phyloP scores from a whole-genome alignment of 2,329 filamentous ascomycete genomes.

The Diplocarpon mali region DNA sequence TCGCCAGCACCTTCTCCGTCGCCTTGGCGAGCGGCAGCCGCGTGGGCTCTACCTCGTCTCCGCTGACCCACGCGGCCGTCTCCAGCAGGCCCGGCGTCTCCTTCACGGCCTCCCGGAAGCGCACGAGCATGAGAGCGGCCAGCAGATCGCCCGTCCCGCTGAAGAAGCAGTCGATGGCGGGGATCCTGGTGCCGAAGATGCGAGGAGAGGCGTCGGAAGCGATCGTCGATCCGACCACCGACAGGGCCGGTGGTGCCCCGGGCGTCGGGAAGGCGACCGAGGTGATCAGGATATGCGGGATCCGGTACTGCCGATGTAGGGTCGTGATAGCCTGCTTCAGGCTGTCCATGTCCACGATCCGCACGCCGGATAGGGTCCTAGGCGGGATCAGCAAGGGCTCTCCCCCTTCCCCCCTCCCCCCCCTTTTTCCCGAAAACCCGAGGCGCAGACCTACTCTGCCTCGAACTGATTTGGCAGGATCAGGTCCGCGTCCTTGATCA shows the following conservation, averaged over 20 bases:
- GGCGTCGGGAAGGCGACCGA: constrained; percentile 59
- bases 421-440: not conserved
- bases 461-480: constrained; percentile 97
- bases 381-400: constrained; percentile 7
- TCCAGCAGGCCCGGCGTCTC: constrained; percentile 36
- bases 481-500: constrained; percentile 74
- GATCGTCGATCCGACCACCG: constrained; percentile 68
- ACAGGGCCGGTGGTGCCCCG: constrained; percentile 44
- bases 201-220: constrained; percentile 54
- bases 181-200: constrained; percentile 82
- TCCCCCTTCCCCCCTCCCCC: no score
- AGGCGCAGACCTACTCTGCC: constrained; percentile 57
- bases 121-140: constrained; percentile 76
- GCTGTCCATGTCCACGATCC: constrained; percentile 64
- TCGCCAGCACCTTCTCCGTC: constrained; percentile 76
- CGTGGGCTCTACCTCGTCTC: constrained; percentile 54
- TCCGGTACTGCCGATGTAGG: constrained; percentile 62
- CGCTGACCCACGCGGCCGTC: constrained; percentile 61
- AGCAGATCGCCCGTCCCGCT: constrained; percentile 98
- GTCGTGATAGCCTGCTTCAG: constrained; percentile 64
- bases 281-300: constrained; percentile 89
- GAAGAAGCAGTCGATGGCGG: constrained; percentile 85
- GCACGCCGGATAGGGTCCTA: constrained; percentile 74
- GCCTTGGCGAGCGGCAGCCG: constrained; percentile 77
- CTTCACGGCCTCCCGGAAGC: constrained; percentile 72